Percentiles rank a stretch among this genome's conserved stretches.
These are phyloP conservation scores for Vanrija sp. DNA, from an alignment of 1,284 basidiomycete species.

Conservation along the genomic window DNA sequence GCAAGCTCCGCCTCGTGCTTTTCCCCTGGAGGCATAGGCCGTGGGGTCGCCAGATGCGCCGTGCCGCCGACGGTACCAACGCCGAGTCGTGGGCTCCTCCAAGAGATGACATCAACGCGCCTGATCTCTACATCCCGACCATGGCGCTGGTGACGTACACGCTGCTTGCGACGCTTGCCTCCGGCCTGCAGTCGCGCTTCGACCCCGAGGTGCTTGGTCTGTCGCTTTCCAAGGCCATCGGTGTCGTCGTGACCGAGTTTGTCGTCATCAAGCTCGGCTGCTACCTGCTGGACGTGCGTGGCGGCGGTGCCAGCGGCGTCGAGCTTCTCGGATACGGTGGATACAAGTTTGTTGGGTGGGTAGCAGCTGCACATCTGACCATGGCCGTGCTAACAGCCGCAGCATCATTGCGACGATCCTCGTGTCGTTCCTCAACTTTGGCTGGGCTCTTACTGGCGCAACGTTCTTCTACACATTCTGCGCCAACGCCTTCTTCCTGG, in stretches of 20 bases:
- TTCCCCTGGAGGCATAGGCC: conserved; percentile 93
- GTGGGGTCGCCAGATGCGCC: conserved; percentile 65
- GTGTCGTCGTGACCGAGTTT: conserved; percentile 80
- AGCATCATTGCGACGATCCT: conserved; percentile 49
- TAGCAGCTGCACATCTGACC: not conserved
- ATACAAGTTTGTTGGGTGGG: conserved; percentile 94
- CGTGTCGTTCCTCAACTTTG: conserved; percentile 50
- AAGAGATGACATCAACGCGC: conserved; percentile 90
- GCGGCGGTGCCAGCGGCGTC: conserved; percentile 62
- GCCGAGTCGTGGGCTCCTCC: conserved; percentile 78
- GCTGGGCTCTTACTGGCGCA: conserved; percentile 62
- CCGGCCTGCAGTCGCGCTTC: conserved; percentile 78
- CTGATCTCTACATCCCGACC: conserved; percentile 92
- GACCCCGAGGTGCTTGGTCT: conserved; percentile 87
- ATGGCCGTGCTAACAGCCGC: not conserved
- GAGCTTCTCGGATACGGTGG: conserved; percentile 72
- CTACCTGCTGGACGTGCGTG: conserved; percentile 81
- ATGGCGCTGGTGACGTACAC: conserved; percentile 98
- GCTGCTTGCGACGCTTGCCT: conserved; percentile 76
- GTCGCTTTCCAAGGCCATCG: conserved; percentile 75
- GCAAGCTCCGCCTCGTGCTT: conserved; percentile 82
- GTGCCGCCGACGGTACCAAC: conserved; percentile 52
- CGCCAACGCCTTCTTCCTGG: conserved; percentile 91
- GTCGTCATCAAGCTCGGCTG: conserved; percentile 83
- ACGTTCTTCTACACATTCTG: conserved; percentile 80